Base-by-base conservation (phyloP, 164 flowering plant species). In the Piper betle region DNA sequence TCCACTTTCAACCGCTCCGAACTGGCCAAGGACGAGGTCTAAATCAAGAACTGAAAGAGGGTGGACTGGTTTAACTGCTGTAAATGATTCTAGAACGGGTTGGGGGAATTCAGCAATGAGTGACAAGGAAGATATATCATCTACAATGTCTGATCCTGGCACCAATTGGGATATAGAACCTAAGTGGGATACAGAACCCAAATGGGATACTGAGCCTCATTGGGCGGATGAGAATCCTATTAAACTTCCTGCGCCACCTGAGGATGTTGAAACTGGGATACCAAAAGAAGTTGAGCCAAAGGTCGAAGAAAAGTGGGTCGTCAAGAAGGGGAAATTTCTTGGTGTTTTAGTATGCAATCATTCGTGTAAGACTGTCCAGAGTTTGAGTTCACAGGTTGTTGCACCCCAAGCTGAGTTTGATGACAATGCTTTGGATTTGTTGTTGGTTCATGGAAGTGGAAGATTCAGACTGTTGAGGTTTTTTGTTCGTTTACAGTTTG, bases 151-250 rank as follows among this genome's bases (percentile, higher is more conserved):
- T 16, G 97, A 94, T 78, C 99, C 97, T 7, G 95, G 96, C 64
- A 97, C 99, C 13, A 86, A 88, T 38, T 94, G 99, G 99, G 99
- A 94, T 77, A 75, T 91, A 20, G 99, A 88, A 74, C 99, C 99
- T 53, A 88, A 84, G 76, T 93, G 97, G 97, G 99, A 94, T 37
- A 43, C 80, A 39, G 96, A 91, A 64, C 79, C 84, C 59, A 77
- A 74, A 56, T 93, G 96, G 97, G 82, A 79, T 66, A 50, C 62
- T 38, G 68, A 65, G 40, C 57, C 48, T 58, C 39, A 55, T 41
- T 61, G 68, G 68, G 59, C 20, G 12, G 63, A 53, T 25, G 68
- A 66, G 52, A 85, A 88, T 52, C 88, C 84, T 16, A 81, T 93
- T 71, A 85, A 93, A 64, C 75, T 90, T 72, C 95, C 89, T 1